Conservation (phyloP, 768 basidiomycete species). For the Leccinum olivaceopallidum region DNA sequence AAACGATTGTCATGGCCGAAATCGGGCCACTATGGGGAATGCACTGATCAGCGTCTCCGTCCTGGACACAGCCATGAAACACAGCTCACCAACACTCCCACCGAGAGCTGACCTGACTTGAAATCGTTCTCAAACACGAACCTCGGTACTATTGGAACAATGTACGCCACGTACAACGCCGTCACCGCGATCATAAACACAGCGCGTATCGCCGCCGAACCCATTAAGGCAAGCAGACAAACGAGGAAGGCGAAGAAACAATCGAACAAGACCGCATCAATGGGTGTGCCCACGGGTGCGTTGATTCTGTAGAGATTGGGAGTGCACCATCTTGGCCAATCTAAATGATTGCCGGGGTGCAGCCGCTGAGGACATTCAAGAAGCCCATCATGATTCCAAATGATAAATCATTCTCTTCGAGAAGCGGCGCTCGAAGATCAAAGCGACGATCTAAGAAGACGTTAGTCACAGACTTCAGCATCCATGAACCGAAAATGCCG, state of each 20-base stretch:
- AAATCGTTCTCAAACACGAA: slow-evolving; percentile 42
- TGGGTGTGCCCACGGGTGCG: slow-evolving; percentile 38
- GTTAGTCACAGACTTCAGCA: too few relatives aligned
- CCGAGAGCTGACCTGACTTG: slow-evolving; percentile 45
- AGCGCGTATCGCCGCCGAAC: slow-evolving; percentile 52
- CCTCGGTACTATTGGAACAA: slow-evolving; percentile 48
- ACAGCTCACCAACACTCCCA: slow-evolving; percentile 39
- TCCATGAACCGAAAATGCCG: too few relatives aligned
- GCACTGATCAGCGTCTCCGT: background rate
- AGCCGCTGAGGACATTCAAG: too few relatives aligned
- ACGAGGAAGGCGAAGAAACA: slow-evolving; percentile 28
- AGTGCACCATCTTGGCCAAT: slow-evolving; percentile 35
- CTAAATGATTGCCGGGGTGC: too few relatives aligned
- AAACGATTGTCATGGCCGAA: too few relatives aligned
- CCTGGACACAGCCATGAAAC: too few relatives aligned
- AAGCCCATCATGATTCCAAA: too few relatives aligned
- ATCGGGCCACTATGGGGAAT: too few relatives aligned
- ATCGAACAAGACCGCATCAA: slow-evolving; percentile 47
- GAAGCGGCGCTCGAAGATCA: too few relatives aligned
- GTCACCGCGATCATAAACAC: slow-evolving; percentile 48
- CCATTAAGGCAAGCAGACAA: slow-evolving; percentile 45
- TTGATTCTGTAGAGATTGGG: slow-evolving; percentile 52
- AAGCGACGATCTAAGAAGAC: too few relatives aligned
- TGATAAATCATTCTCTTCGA: too few relatives aligned
- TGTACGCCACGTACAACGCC: slow-evolving; percentile 44